Evolutionary conservation across 352 stramenopile species (phyloP).

Genomic region (Globisporangium viniferum): DNA sequence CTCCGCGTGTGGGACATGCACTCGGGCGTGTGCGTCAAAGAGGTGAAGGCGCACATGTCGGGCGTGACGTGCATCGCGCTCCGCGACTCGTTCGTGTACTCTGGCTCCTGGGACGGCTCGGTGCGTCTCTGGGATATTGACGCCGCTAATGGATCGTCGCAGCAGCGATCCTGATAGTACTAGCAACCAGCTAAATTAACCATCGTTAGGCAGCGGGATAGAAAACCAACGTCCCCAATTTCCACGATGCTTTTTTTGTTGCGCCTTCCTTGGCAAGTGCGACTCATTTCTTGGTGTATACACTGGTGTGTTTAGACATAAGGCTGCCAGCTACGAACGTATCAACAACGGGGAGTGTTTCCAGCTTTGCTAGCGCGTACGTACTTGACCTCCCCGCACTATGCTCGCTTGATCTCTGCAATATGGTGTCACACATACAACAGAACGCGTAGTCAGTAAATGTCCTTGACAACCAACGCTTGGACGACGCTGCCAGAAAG

Average conservation of each 20-base stretch:
- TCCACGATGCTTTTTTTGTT: no score
- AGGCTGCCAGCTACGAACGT: background rate
- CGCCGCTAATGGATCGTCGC: background rate
- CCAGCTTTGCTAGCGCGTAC: background rate
- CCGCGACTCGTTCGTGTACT: slow-evolving; percentile 63
- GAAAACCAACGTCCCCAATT: background rate
- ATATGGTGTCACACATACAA: background rate
- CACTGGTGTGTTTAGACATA: no score
- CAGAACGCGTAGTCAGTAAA: slow-evolving; percentile 1
- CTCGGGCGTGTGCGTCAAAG: slow-evolving; percentile 61
- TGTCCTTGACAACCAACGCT: background rate
- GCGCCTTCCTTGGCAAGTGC: no score
- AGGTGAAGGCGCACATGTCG: slow-evolving; percentile 54
- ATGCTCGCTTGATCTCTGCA: slow-evolving; percentile 62
- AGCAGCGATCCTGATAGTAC: background rate
- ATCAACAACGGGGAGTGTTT: background rate
- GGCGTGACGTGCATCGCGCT: slow-evolving; percentile 65
- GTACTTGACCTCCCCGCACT: background rate
- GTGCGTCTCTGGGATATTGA: slow-evolving; percentile 72
- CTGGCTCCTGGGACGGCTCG: slow-evolving; percentile 71
- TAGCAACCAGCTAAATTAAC: background rate
- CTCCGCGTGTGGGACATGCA: slow-evolving; percentile 81
- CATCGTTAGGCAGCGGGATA: background rate
- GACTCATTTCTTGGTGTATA: no score
- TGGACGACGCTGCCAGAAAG: no score